phyloP scores from a whole-genome alignment of 2,329 filamentous ascomycete genomes.

The Pseudodiploospora longispora region DNA sequence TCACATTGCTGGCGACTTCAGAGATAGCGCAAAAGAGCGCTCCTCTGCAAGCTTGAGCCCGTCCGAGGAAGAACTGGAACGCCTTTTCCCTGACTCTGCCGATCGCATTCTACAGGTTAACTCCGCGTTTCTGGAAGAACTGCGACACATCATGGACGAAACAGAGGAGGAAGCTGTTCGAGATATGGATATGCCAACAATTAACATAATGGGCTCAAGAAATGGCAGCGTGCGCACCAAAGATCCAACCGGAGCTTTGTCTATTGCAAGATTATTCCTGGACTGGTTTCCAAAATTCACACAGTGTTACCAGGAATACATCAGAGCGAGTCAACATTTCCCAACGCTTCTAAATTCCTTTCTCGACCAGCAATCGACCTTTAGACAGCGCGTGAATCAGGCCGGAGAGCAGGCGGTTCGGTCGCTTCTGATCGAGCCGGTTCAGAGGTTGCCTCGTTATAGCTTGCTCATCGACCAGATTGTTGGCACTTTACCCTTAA shows the following conservation, averaged over 20 bases:
- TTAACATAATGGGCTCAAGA: constrained; percentile 29
- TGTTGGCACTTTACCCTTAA: constrained; percentile 72
- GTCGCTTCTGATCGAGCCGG: constrained; percentile 90
- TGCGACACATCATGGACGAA: constrained; percentile 70
- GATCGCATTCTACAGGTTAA: constrained; percentile 78
- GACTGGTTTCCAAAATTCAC: constrained; percentile 93
- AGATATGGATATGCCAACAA: constrained; percentile 58
- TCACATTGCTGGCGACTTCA: constrained; percentile 72
- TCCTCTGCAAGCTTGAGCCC: constrained; percentile 59
- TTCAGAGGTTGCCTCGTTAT: constrained; percentile 89
- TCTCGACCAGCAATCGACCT: constrained; percentile 72
- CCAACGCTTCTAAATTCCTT: constrained; percentile 73
- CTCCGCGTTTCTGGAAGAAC: constrained; percentile 66
- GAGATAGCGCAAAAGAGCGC: constrained; percentile 56
- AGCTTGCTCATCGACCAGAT: constrained; percentile 96
- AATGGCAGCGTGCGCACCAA: constrained; percentile 41
- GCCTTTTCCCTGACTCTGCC: constrained; percentile 73
- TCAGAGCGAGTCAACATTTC: constrained; percentile 81
- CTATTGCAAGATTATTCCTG: constrained; percentile 71
- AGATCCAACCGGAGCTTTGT: constrained; percentile 70
- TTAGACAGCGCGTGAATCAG: constrained; percentile 70
- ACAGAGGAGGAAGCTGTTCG: constrained; percentile 72
- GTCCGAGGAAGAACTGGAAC: constrained; percentile 61
- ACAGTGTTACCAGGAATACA: constrained; percentile 86
- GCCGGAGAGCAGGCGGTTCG: constrained; percentile 85